phyloP scores from a whole-genome alignment of 148 eudicot genomes.

The Rhododendron ovatum region DNA sequence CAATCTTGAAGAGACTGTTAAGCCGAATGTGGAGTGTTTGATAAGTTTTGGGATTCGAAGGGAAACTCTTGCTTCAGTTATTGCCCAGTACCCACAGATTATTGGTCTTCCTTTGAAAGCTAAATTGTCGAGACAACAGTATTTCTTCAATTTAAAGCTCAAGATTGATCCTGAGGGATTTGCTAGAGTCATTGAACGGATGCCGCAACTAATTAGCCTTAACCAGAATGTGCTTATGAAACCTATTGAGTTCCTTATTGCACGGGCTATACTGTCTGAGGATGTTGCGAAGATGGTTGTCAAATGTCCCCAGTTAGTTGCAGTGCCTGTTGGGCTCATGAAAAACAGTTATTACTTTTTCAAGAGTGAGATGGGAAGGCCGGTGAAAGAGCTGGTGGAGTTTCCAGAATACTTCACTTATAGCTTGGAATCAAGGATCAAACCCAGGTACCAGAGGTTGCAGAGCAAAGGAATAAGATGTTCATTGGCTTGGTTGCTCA shows the following conservation, averaged over 20 bases:
- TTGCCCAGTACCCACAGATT: slow-evolving; percentile 84
- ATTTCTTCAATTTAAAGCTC: slow-evolving; percentile 81
- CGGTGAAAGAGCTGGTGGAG: slow-evolving; percentile 77
- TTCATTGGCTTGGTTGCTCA: slow-evolving; percentile 78
- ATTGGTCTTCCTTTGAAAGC: slow-evolving; percentile 91
- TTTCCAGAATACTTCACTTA: slow-evolving; percentile 95
- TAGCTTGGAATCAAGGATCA: slow-evolving; percentile 85
- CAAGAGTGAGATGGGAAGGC: slow-evolving; percentile 91
- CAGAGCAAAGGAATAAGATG: slow-evolving; percentile 67
- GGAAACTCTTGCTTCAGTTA: slow-evolving; percentile 55
- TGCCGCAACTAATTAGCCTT: slow-evolving; percentile 94
- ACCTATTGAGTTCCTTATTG: slow-evolving; percentile 68
- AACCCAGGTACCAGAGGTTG: slow-evolving; percentile 69
- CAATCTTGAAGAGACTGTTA: slow-evolving; percentile 74
- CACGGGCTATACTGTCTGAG: slow-evolving; percentile 37
- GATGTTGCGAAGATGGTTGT: slow-evolving; percentile 84
- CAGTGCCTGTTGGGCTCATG: slow-evolving; percentile 66
- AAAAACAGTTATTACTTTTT: slow-evolving; percentile 88
- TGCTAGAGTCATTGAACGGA: slow-evolving; percentile 64
- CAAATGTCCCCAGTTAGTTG: slow-evolving; percentile 80
- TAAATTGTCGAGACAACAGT: slow-evolving; percentile 77
- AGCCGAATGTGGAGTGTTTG: slow-evolving; percentile 84
- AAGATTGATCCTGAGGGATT: slow-evolving; percentile 92
- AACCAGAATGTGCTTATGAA: slow-evolving; percentile 78
- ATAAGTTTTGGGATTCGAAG: slow-evolving; percentile 67